A percentile compares a stretch with the other conserved stretches of the same genome.
Evolutionary conservation across 2,329 filamentous ascomycete species (phyloP).

Genomic region (Zasmidium citrigriseum): DNA sequence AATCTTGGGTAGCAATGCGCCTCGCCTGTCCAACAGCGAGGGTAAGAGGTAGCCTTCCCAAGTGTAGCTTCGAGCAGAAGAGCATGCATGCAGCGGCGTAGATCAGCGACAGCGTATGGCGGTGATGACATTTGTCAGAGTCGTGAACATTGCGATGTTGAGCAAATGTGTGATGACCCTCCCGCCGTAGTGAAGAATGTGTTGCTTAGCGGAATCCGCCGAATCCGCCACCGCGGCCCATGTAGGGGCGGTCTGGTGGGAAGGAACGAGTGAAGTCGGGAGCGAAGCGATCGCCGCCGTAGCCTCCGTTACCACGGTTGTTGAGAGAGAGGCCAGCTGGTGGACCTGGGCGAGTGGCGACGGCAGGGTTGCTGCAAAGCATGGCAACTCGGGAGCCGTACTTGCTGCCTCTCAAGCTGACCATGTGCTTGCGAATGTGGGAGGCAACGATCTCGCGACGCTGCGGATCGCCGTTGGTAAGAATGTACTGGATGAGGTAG

Average conservation of each 20-base stretch:
- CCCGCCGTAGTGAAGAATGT: conserved; percentile 9
- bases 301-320: conserved; percentile 22
- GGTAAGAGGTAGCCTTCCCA: conserved; percentile 13
- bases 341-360: conserved; percentile 84
- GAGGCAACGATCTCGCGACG: conserved; percentile 91
- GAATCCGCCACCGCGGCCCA: conserved; percentile 25
- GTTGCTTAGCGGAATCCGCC: conserved; percentile 26
- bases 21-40: conserved; percentile 18
- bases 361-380: conserved; percentile 95
- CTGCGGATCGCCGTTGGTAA: conserved; percentile 82
- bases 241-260: conserved; percentile 18
- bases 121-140: conserved; percentile 11
- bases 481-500: conserved; percentile 95
- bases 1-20: conserved; percentile 19
- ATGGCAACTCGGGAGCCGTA: conserved; percentile 98
- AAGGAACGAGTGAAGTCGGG: conserved; percentile 21
- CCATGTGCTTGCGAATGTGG: conserved; percentile 98
- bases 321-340: conserved; percentile 59
- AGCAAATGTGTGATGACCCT: neutral
- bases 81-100: conserved; percentile 23
- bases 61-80: conserved; percentile 22
- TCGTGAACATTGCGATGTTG: conserved; percentile 1
- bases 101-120: conserved; percentile 23
- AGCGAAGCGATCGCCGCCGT: conserved; percentile 24
- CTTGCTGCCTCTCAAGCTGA: conserved; percentile 95